A percentile compares a stretch with the other conserved stretches of the same genome.
phyloP scores from a whole-genome alignment of 257 asterid genomes.

The Orobanche coerulescens region DNA sequence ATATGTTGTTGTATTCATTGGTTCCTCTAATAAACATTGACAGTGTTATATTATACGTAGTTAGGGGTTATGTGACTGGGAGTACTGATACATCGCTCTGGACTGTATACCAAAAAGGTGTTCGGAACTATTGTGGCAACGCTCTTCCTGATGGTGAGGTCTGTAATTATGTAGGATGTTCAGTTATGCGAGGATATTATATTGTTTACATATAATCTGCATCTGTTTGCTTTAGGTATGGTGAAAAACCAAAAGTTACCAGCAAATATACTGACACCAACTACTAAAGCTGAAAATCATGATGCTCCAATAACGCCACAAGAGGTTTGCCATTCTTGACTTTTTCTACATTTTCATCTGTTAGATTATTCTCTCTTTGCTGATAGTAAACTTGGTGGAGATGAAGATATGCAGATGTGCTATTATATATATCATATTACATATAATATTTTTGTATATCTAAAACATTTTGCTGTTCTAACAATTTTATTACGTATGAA shows the following conservation, averaged over 20 bases:
- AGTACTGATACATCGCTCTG: slow-evolving; percentile 96
- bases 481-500: not conserved
- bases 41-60: slow-evolving; percentile 29
- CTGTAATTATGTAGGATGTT: slow-evolving; percentile 21
- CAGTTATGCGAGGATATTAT: not conserved
- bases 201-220: slow-evolving; percentile 3
- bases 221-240: slow-evolving; percentile 43
- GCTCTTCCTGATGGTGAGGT: slow-evolving; percentile 82
- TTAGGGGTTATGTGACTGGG: slow-evolving; percentile 93
- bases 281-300: slow-evolving; percentile 92
- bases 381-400: not conserved
- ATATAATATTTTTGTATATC: too few species aligned
- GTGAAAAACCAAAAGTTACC: slow-evolving; percentile 74
- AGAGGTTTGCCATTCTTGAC: slow-evolving; percentile 44
- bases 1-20: not conserved
- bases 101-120: slow-evolving; percentile 85
- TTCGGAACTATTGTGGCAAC: slow-evolving; percentile 83
- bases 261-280: slow-evolving; percentile 76
- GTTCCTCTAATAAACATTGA: slow-evolving; percentile 17
- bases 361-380: not conserved
- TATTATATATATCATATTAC: not conserved
- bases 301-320: slow-evolving; percentile 89
- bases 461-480: not conserved
- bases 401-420: not conserved
- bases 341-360: slow-evolving; percentile 7